Percentiles rank a stretch among this genome's conserved stretches.
phyloP scores from a whole-genome alignment of 2,329 filamentous ascomycete genomes.

The Cercospora nicotianae region DNA sequence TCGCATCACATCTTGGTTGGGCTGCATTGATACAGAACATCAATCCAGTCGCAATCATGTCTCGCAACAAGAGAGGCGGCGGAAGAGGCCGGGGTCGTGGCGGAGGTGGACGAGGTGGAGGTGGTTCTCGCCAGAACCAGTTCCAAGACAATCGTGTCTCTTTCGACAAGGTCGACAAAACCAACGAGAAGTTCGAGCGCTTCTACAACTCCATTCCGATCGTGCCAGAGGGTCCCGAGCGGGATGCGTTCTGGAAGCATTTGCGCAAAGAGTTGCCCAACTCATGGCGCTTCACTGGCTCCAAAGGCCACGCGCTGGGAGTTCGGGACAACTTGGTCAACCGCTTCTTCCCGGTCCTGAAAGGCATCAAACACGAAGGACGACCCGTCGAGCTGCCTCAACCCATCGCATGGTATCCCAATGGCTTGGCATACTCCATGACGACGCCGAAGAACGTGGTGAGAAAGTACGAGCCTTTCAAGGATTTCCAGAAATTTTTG shows the following conservation, averaged over 20 bases:
- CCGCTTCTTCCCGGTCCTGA: slow-evolving; percentile 87
- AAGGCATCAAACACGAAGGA: slow-evolving; percentile 79
- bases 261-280: slow-evolving; percentile 86
- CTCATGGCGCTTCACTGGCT: slow-evolving; percentile 96
- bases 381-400: slow-evolving; percentile 76
- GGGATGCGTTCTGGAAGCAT: slow-evolving; percentile 77
- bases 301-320: slow-evolving; percentile 88
- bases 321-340: slow-evolving; percentile 87
- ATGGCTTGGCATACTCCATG: slow-evolving; percentile 95
- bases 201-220: slow-evolving; percentile 82
- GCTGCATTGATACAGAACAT: slow-evolving; percentile 2
- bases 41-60: slow-evolving; percentile 20
- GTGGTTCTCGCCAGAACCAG: slow-evolving; percentile 30
- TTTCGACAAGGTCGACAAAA: slow-evolving; percentile 67
- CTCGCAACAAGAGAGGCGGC: slow-evolving; percentile 27
- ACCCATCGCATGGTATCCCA: slow-evolving; percentile 88
- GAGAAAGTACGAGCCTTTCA: slow-evolving; percentile 89
- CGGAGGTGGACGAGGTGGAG: slow-evolving; percentile 28
- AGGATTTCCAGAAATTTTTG: slow-evolving; percentile 94
- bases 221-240: slow-evolving; percentile 71
- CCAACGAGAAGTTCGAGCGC: slow-evolving; percentile 79
- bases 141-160: slow-evolving; percentile 40
- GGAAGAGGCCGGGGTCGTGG: slow-evolving; percentile 28
- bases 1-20: neutral
- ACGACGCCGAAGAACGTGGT: slow-evolving; percentile 96